These are phyloP conservation scores for Solanum neorickii DNA, from an alignment of 257 asterid genomes.

Conservation along the genomic window DNA sequence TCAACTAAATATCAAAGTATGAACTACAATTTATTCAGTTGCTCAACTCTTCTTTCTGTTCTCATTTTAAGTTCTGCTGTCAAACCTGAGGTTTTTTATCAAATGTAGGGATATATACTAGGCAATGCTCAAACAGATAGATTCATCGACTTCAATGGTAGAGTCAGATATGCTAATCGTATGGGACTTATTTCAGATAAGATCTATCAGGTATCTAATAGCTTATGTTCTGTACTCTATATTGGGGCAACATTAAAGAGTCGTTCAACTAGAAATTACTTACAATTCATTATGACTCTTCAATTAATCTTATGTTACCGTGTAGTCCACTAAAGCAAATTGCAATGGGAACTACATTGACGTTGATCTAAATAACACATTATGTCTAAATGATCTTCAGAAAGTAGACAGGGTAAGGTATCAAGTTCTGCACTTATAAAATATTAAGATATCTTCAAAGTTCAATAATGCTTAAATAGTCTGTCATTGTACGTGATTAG, in stretches of 20 bases:
- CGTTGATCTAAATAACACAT: neutral
- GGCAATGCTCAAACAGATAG: neutral
- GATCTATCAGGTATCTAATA: conserved; percentile 5
- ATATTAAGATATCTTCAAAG: neutral
- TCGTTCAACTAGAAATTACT: neutral
- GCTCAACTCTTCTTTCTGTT: neutral
- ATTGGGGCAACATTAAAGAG: neutral
- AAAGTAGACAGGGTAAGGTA: neutral
- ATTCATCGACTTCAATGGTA: neutral
- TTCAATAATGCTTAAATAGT: neutral
- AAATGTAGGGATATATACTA: conserved; percentile 3
- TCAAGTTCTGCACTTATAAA: neutral
- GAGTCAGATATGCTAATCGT: conserved; percentile 1
- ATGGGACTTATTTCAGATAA: conserved; percentile 5
- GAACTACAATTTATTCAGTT: neutral
- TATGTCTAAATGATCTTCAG: neutral
- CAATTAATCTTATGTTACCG: neutral
- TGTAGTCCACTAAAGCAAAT: conserved; percentile 8
- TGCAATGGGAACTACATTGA: neutral
- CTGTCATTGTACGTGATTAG: neutral
- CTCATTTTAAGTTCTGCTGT: neutral
- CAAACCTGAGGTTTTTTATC: neutral
- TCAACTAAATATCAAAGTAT: conserved; percentile 1
- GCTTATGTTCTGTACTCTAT: neutral
- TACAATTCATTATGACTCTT: neutral